Evolutionary conservation across 2,329 filamentous ascomycete species (phyloP).

Genomic region (Aspergillus piperis): DNA sequence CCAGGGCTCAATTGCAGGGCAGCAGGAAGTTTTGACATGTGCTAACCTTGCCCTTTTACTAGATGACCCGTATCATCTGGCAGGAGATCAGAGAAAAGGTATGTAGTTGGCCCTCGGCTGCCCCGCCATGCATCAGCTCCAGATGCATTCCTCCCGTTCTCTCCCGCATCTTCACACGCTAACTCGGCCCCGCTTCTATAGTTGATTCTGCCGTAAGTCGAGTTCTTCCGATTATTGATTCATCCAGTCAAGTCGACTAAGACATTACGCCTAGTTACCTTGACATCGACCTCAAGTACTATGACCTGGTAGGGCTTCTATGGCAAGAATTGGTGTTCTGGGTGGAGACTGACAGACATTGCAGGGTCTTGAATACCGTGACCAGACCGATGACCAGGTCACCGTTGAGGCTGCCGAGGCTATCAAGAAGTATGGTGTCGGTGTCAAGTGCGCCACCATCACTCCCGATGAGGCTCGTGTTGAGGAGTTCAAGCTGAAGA

Average conservation of each 20-base stretch:
- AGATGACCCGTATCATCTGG: conserved; percentile 99
- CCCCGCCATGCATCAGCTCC: conserved; percentile 6
- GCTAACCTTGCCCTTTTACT: conserved; percentile 16
- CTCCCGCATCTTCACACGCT: conserved; percentile 13
- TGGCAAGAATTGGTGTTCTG: not conserved
- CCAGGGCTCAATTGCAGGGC: conserved; percentile 5
- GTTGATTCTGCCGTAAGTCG: conserved; percentile 77
- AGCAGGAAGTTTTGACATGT: not conserved
- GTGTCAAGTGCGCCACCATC: conserved; percentile 99
- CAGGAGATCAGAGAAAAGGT: conserved; percentile 96
- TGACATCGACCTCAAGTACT: conserved; percentile 98
- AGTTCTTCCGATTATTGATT: not conserved
- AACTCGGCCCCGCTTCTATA: conserved; percentile 28
- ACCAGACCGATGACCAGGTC: conserved; percentile 94
- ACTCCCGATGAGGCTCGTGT: conserved; percentile 96
- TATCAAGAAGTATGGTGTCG: conserved; percentile 98
- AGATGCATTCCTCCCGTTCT: conserved; percentile 15
- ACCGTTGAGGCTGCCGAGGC: conserved; percentile 93
- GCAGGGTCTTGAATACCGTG: conserved; percentile 83
- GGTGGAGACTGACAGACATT: conserved; percentile 15
- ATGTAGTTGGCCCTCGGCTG: conserved; percentile 24
- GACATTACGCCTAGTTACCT: conserved; percentile 61
- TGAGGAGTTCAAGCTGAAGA: conserved; percentile 97
- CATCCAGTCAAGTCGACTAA: conserved; percentile 22
- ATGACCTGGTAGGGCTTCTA: conserved; percentile 65